These are phyloP conservation scores for Pseudodiploospora longispora DNA, from an alignment of 2,329 filamentous ascomycete species.

Conservation along the genomic window DNA sequence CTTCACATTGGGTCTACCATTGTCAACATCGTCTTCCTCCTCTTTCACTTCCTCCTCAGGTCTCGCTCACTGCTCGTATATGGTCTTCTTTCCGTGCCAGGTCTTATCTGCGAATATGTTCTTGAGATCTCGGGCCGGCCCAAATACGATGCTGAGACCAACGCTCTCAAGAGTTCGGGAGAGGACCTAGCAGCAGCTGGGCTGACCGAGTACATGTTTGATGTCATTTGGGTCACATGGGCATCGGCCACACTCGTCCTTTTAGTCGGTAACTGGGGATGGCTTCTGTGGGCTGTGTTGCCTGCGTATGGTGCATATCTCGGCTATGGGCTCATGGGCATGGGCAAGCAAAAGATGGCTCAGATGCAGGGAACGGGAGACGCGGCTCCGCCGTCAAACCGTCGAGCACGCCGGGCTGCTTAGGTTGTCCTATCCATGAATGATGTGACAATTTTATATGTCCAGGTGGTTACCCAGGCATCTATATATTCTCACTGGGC, in stretches of 20 bases:
- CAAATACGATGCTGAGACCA: constrained; percentile 54
- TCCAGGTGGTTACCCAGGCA: background rate
- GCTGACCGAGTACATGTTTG: constrained; percentile 97
- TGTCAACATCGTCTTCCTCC: constrained; percentile 67
- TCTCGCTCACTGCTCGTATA: constrained; percentile 62
- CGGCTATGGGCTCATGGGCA: constrained; percentile 44
- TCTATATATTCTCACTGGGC: constrained; percentile 9
- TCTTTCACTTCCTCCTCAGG: constrained; percentile 59
- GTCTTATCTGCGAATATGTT: constrained; percentile 72
- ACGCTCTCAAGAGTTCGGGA: constrained; percentile 64
- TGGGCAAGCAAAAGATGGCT: constrained; percentile 45
- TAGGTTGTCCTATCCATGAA: constrained; percentile 16
- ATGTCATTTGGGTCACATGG: constrained; percentile 93
- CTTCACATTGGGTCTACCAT: constrained; percentile 69
- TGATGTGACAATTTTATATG: constrained; percentile 2
- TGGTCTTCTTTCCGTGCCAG: constrained; percentile 62
- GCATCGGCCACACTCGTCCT: constrained; percentile 63
- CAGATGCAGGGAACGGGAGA: constrained; percentile 30
- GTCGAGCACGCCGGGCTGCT: constrained; percentile 47
- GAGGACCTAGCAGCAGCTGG: constrained; percentile 84
- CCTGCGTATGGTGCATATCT: constrained; percentile 50
- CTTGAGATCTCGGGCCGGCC: constrained; percentile 82
- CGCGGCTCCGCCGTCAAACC: constrained; percentile 36
- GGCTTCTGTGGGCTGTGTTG: constrained; percentile 47
- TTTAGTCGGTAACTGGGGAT: constrained; percentile 71